These are phyloP conservation scores for Protomyces inouyei DNA, from an alignment of 1,139 yeast genomes.

Conservation along the genomic window DNA sequence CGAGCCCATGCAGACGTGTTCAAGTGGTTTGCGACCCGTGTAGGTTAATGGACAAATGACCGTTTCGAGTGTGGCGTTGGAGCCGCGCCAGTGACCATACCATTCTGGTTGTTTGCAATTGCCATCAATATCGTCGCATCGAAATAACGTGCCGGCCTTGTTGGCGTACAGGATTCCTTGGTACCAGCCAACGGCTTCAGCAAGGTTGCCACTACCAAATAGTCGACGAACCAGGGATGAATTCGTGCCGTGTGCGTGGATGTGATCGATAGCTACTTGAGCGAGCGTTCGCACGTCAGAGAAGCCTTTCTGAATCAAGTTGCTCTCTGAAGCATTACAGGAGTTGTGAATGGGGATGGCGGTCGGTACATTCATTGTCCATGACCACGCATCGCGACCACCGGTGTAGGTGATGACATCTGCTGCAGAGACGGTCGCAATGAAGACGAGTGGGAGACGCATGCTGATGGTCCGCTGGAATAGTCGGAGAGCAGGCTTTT, in stretches of 20 bases:
- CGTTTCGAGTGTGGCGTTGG: slow-evolving; percentile 4
- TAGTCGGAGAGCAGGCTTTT: neutral
- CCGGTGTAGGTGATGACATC: neutral
- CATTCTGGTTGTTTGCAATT: neutral
- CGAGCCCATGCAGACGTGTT: neutral
- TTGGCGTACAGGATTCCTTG: neutral
- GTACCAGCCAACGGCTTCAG: neutral
- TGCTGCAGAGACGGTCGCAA: neutral
- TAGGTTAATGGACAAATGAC: neutral
- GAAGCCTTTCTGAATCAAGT: neutral
- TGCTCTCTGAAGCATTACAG: neutral
- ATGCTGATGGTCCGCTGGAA: neutral
- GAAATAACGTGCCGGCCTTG: neutral
- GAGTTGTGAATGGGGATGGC: neutral
- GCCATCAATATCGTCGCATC: slow-evolving; percentile 1
- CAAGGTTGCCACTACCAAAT: neutral
- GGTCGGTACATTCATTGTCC: neutral
- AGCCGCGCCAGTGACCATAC: slow-evolving; percentile 6
- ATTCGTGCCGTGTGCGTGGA: neutral
- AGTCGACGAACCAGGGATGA: neutral
- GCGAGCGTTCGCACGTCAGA: neutral
- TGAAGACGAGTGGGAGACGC: neutral
- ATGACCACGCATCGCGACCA: neutral
- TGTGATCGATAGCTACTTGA: neutral
- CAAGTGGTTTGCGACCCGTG: neutral